A percentile compares a stretch with the other conserved stretches of the same genome.
Conservation (phyloP, 2,329 filamentous ascomycete species). For the Talaromyces atroroseus region DNA sequence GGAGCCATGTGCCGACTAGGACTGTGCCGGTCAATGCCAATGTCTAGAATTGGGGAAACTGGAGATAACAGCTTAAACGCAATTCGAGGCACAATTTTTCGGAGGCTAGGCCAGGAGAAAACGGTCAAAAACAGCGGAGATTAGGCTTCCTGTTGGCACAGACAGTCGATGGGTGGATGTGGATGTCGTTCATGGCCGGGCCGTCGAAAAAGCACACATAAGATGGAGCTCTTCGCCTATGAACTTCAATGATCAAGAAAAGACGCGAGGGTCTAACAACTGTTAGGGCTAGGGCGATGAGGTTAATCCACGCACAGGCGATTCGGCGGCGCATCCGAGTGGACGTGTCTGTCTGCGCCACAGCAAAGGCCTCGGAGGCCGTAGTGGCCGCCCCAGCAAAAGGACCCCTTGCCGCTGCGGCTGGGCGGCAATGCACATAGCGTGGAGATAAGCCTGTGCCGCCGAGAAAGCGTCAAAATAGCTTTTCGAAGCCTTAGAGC, state of each 20-base stretch:
- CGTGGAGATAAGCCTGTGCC: slow-evolving; percentile 10
- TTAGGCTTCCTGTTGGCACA: slow-evolving; percentile 11
- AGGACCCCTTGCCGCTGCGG: slow-evolving; percentile 14
- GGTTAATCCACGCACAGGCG: slow-evolving; percentile 13
- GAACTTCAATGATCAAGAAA: not conserved
- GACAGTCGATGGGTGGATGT: slow-evolving; percentile 8
- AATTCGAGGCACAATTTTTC: slow-evolving; percentile 6
- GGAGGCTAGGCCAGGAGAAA: not conserved
- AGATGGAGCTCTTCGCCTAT: slow-evolving; percentile 12
- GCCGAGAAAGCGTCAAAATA: slow-evolving; percentile 5
- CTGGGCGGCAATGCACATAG: slow-evolving; percentile 16
- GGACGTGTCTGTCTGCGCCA: slow-evolving; percentile 11
- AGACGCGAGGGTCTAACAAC: not conserved
- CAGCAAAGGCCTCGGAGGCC: slow-evolving; percentile 2
- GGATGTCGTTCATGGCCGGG: not conserved
- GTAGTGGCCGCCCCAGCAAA: not conserved
- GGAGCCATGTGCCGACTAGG: slow-evolving; percentile 9
- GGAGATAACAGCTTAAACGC: not conserved
- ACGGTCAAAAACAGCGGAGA: slow-evolving; percentile 1
- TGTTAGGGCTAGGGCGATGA: slow-evolving; percentile 10
- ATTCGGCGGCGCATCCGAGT: slow-evolving; percentile 14
- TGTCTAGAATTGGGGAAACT: not conserved
- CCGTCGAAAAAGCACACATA: not conserved
- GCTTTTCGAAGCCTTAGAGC: slow-evolving; percentile 11
- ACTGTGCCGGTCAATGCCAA: slow-evolving; percentile 4